Percentiles rank a stretch among this genome's conserved stretches.
Conservation (phyloP, 306 rosid species). For the Boehmeria nivea region DNA sequence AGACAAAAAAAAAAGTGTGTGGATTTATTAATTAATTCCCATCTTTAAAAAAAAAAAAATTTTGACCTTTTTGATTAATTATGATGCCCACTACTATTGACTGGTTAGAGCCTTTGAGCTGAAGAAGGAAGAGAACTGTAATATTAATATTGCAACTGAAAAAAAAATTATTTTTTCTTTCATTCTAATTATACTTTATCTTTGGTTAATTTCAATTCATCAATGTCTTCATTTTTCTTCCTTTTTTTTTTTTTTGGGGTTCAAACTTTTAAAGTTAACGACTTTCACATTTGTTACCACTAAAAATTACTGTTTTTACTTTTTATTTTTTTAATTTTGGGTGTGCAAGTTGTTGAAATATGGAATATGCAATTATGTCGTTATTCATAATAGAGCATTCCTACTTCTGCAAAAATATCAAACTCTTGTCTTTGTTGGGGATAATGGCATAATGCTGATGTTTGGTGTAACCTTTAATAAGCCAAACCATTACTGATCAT, state of each 20-base stretch:
- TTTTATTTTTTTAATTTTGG: no score
- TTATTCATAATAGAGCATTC: conserved; percentile 37
- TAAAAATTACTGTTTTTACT: no score
- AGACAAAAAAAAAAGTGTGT: neutral
- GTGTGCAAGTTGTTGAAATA: neutral
- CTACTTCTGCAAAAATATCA: conserved; percentile 26
- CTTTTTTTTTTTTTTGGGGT: no score
- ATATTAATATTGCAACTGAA: neutral
- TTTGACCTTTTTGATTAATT: neutral
- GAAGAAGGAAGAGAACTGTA: neutral
- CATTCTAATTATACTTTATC: neutral
- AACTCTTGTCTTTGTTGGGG: conserved; percentile 17
- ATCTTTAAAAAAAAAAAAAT: neutral
- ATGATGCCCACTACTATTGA: conserved; percentile 5
- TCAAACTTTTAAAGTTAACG: no score
- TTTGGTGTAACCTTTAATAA: conserved; percentile 38
- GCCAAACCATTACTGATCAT: neutral
- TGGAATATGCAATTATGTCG: conserved; percentile 44
- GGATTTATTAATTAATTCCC: neutral
- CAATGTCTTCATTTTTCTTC: neutral
- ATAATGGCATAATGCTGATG: conserved; percentile 34
- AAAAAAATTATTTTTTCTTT: neutral
- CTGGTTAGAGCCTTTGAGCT: neutral
- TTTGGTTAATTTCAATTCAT: neutral
- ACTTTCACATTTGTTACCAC: no score